Conservation (phyloP, 148 eudicot genomes). For the Heliamphora exappendiculata region DNA sequence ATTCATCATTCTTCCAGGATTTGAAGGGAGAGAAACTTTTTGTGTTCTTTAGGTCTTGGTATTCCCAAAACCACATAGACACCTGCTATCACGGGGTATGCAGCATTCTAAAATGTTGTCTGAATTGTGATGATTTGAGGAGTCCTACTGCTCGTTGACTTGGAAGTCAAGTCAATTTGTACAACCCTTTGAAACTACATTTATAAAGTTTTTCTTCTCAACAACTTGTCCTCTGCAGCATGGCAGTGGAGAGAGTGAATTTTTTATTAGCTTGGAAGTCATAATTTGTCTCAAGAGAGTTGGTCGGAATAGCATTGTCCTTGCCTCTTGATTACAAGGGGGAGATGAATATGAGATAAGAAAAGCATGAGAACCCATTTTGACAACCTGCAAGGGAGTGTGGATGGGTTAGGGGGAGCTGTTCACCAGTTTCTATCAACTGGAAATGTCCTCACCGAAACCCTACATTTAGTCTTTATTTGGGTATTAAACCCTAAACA, state of each 20-base stretch:
- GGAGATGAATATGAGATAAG: background rate
- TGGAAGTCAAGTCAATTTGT: background rate
- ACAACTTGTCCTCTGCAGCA: too few species aligned
- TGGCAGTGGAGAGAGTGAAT: too few species aligned
- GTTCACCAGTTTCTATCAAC: background rate
- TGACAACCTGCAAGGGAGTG: background rate
- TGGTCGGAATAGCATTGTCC: too few species aligned
- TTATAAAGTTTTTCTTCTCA: too few species aligned
- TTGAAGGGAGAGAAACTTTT: too few species aligned
- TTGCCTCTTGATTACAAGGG: too few species aligned
- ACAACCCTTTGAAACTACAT: background rate
- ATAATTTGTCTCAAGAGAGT: too few species aligned
- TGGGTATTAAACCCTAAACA: too few species aligned
- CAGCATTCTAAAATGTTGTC: background rate
- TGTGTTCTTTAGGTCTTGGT: too few species aligned
- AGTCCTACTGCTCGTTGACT: background rate
- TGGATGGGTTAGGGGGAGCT: background rate
- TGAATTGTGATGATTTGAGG: background rate
- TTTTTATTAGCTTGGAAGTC: too few species aligned
- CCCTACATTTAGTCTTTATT: background rate
- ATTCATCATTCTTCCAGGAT: too few species aligned
- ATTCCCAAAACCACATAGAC: background rate
- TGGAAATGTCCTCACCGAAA: background rate
- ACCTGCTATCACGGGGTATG: background rate
- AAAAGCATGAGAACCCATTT: too few species aligned